Base-by-base conservation (phyloP, 2,329 filamentous ascomycete species). In the Sphaerulina vaccinii region DNA sequence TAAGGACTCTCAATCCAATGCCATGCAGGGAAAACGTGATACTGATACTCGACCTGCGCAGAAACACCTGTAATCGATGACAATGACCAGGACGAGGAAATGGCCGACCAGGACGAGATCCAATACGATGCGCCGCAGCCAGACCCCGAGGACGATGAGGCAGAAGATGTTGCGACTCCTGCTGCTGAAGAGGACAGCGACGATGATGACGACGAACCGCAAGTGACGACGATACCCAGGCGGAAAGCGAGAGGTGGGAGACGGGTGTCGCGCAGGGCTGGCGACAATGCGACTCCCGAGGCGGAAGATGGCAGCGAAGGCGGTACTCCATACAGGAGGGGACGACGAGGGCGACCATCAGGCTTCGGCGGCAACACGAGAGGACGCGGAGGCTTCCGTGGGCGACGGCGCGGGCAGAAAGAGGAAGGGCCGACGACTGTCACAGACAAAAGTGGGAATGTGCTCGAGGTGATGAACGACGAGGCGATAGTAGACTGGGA, bases 381-480 rank as follows among this genome's bases (percentile, higher is more conserved):
- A 43, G 72, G 73, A 27, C 69, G 77, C 49, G 80, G 79, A 46
- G 83, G 83, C 16, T 74, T 88, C 55, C 90, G 90, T 84, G 82
- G 88, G 75, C 70, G 88, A 73, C 62, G 85, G 74, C 85, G 87
- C 51, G 85, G 85, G 33, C 82, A 85, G 3, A 82, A 85, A 11
- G 85, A 86, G 33, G 88, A 91, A 65, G 84, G 88, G 42, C 89
- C 85, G 1, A 84, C 90, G 65, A 88, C 95, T 55, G 84, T 90
- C 4, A 86, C 96, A 54, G 93, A 97, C 71, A 95, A 95, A 66
- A 90, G 96, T 64, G 93, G 93, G 45, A 96, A 90, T 52, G 84
- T 90, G 72, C 86, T 92, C 73, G 87, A 93, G 65, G 92, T 99
- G 51, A 80, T 90, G 54, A 82, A 96, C 66, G 93, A 99, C 65